A percentile compares a stretch with the other conserved stretches of the same genome.
Evolutionary conservation across 176 grass and related monocot genomes (phyloP).

Genomic region (Alopecurus myosuroides): DNA sequence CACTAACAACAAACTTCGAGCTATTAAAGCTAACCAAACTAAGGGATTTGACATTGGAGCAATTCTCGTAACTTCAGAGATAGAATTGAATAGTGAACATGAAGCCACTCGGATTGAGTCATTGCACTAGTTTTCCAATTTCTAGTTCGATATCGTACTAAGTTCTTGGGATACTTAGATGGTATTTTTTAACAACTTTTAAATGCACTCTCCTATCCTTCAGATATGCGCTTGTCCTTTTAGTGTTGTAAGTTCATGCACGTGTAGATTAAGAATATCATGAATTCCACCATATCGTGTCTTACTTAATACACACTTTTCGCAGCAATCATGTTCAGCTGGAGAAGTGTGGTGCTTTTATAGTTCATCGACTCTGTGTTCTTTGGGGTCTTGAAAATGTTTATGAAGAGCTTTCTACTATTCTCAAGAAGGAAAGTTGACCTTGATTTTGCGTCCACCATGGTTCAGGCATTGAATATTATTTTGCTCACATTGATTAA

Average conservation of each 20-base stretch:
- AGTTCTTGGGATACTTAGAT: conserved; percentile 83
- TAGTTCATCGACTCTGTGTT: conserved; percentile 82
- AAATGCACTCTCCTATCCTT: conserved; percentile 89
- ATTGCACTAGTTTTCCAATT: conserved; percentile 76
- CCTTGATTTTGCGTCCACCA: no score
- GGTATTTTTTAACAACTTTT: conserved; percentile 81
- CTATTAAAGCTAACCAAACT: conserved; percentile 74
- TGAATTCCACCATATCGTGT: conserved; percentile 75
- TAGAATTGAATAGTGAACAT: conserved; percentile 82
- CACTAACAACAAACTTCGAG: conserved; percentile 93
- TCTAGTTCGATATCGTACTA: conserved; percentile 59
- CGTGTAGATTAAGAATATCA: conserved; percentile 70
- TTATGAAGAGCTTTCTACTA: no score
- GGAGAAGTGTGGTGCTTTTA: conserved; percentile 93
- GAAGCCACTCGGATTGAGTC: no score
- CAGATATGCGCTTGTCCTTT: conserved; percentile 69
- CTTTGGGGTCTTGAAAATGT: conserved; percentile 83
- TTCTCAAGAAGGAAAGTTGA: no score
- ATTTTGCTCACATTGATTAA: conserved; percentile 83
- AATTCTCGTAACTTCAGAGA: conserved; percentile 78
- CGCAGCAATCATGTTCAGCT: conserved; percentile 63
- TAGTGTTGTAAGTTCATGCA: conserved; percentile 92
- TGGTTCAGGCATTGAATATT: no score
- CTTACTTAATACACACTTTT: conserved; percentile 66
- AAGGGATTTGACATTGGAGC: conserved; percentile 92